A percentile compares a stretch with the other conserved stretches of the same genome.
Evolutionary conservation across 805 yeast species (phyloP).

Genomic region (Soucietia sequanensis): DNA sequence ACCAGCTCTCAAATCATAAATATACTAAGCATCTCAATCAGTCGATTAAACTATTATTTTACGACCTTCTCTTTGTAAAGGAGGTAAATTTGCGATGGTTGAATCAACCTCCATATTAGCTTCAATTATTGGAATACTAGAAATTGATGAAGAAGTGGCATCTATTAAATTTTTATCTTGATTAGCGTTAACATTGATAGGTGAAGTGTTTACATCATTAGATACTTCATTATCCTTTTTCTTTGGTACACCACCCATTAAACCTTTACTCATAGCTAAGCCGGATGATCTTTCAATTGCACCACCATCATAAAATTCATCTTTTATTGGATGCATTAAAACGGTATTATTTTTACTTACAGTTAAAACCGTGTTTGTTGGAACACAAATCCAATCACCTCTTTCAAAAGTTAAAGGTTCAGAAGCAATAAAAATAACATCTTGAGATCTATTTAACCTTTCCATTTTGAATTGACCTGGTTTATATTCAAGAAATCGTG

Average conservation of each 20-base stretch:
- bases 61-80: slow-evolving; percentile 38
- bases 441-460: slow-evolving; percentile 86
- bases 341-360: slow-evolving; percentile 79
- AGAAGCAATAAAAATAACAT: slow-evolving; percentile 93
- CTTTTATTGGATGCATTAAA: slow-evolving; percentile 83
- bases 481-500: slow-evolving; percentile 82
- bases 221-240: slow-evolving; percentile 29
- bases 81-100: slow-evolving; percentile 29
- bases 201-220: slow-evolving; percentile 2
- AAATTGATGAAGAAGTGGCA: not conserved
- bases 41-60: slow-evolving; percentile 7
- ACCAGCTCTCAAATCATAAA: no score
- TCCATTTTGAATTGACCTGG: slow-evolving; percentile 96
- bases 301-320: slow-evolving; percentile 80
- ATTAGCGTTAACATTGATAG: slow-evolving; percentile 3
- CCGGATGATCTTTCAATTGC: slow-evolving; percentile 69
- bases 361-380: slow-evolving; percentile 84
- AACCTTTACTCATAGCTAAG: slow-evolving; percentile 86
- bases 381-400: slow-evolving; percentile 96
- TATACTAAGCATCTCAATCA: no score
- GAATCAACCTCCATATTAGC: slow-evolving; percentile 17
- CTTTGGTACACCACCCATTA: slow-evolving; percentile 87
- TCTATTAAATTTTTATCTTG: slow-evolving; percentile 1
- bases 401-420: slow-evolving; percentile 96
- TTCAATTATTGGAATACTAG: no score